Conservation (phyloP, 2,329 filamentous ascomycete species). For the Fusarium gaditjirri region DNA sequence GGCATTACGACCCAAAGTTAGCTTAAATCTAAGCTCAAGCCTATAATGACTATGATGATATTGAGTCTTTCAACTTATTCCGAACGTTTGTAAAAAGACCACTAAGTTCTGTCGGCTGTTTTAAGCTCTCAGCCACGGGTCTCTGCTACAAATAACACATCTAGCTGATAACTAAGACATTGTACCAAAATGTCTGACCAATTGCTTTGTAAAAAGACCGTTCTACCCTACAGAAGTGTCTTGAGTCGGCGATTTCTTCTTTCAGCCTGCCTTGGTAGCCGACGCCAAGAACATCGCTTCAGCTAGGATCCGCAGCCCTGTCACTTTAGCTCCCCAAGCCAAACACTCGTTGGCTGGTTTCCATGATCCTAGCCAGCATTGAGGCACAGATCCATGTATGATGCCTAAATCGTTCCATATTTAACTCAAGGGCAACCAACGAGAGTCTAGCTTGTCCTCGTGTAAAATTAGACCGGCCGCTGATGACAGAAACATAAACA, state of each 20-base stretch:
- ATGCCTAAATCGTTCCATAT: constrained; percentile 20
- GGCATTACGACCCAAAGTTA: too few species aligned
- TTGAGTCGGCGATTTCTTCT: background rate
- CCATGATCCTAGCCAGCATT: constrained; percentile 1
- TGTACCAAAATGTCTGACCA: too few species aligned
- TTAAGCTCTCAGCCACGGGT: too few species aligned
- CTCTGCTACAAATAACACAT: too few species aligned
- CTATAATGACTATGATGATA: too few species aligned
- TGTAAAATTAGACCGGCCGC: background rate
- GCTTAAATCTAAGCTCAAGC: too few species aligned
- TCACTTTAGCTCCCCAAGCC: background rate
- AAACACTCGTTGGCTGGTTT: background rate
- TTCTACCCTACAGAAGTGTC: too few species aligned
- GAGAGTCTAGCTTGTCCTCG: background rate
- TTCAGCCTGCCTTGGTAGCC: background rate
- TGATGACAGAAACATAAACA: constrained; percentile 13
- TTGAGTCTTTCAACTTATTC: too few species aligned
- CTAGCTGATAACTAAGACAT: too few species aligned
- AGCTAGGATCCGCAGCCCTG: constrained; percentile 11
- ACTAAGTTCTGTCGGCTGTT: too few species aligned
- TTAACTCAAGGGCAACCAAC: background rate
- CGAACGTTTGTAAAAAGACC: too few species aligned
- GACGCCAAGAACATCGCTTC: constrained; percentile 2
- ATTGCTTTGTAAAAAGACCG: too few species aligned
- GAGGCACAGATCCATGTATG: constrained; percentile 11